Evolutionary conservation across 2,329 filamentous ascomycete genomes (phyloP), one percentile per base, ranked within the genome.

Genomic region (Westerdykella sp.): DNA sequence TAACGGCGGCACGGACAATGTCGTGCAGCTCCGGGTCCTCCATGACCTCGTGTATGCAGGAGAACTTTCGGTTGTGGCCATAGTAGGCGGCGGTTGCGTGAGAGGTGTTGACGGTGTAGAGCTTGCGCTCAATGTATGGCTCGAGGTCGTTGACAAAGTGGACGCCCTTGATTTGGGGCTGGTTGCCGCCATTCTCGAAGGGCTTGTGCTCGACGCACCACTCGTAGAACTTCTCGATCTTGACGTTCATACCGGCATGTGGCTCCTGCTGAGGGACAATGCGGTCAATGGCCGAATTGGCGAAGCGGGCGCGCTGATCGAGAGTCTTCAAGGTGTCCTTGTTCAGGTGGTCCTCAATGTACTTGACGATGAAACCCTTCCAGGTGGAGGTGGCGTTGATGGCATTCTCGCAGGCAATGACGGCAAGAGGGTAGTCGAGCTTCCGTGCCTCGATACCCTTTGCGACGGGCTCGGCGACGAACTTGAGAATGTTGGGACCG

Each of bases 81-180:
- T 93, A 90, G 78, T 96, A 96, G 46, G 91, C 90, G n/a, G 90
- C 90, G 6, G 91, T 95, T 47, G 93, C 93, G 67, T 98, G 93
- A 43, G 89, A 86, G 16, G 93, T 98, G 80, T 98, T 98, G 78
- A 98, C 91, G 16, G 93, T 98, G 78, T 90, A 98, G 53, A 98
- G 83, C 80, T 98, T 98, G 70, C 93, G 90, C 81, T 98, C 93
- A 61, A 98, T 97, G 74, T 91, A 98, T 45, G 93, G 93, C 64
- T 83, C 79, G 23, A 98, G 81, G 72, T 97, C 78, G 52, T 88
- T 82, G 46, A 97, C 93, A 81, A 87, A 96, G 73, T 95, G 86
- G 66, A 97, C 84, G 47, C 90, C 91, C 54, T 93, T 70, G 61
- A 98, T 91, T 14, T 79, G 71, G 5, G 89, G 90, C 55, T 80